phyloP scores from a whole-genome alignment of 75 land plant species.

The Picea sitchensis region DNA sequence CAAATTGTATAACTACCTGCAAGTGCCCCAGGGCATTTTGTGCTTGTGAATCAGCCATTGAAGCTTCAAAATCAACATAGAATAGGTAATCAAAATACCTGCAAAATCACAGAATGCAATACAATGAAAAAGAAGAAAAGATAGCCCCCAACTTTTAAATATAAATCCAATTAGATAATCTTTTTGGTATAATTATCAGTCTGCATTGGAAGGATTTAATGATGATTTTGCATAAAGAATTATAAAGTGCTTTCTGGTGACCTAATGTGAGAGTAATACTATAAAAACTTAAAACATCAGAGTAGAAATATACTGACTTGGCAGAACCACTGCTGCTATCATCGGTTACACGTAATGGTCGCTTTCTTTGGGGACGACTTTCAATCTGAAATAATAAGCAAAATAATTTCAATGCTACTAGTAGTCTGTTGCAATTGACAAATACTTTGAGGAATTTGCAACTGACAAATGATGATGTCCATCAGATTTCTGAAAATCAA shows the following conservation, averaged over 20 bases:
- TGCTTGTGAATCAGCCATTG: conserved; percentile 82
- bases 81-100: conserved; percentile 92
- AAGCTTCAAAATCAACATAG: conserved; percentile 97
- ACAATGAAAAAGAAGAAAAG: not conserved
- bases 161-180: not conserved
- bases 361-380: conserved; percentile 56
- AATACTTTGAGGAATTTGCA: not conserved
- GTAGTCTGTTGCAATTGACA: not conserved
- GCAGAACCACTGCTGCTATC: conserved; percentile 33
- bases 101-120: conserved; percentile 7
- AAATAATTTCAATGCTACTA: conserved; percentile 4
- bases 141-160: not conserved
- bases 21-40: conserved; percentile 89
- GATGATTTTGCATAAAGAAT: not conserved
- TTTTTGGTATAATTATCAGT: not conserved
- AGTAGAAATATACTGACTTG: conserved; percentile 28
- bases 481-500: not conserved
- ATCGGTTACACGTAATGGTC: conserved; percentile 51
- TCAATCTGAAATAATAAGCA: conserved; percentile 40
- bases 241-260: not conserved
- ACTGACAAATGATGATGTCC: not conserved
- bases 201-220: not conserved
- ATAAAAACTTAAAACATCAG: not conserved
- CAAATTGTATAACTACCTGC: conserved; percentile 45
- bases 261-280: not conserved